phyloP scores from a whole-genome alignment of 2,329 filamentous ascomycete species.

The Hypoxylon sp. region DNA sequence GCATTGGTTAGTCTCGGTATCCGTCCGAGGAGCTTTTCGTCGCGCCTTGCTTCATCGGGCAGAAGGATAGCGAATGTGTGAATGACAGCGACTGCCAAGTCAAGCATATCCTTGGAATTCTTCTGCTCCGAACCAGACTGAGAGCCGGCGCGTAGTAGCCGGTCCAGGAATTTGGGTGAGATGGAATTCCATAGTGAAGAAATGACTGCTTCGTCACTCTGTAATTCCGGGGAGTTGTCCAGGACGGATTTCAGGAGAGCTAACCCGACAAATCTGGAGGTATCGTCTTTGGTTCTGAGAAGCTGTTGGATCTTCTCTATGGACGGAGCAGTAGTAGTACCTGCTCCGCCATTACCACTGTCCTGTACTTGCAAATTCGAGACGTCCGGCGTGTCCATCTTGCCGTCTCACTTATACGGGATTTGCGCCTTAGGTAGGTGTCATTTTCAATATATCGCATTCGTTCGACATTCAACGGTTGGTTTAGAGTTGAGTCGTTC shows the following conservation, averaged over 20 bases:
- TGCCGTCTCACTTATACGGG: slow-evolving; percentile 26
- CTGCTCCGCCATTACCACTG: slow-evolving; percentile 2
- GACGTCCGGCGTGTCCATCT: slow-evolving; percentile 32
- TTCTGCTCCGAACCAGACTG: slow-evolving; percentile 52
- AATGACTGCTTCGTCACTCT: slow-evolving; percentile 60
- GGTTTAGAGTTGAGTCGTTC: background rate
- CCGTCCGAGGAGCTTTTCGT: slow-evolving; percentile 63
- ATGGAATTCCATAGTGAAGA: slow-evolving; percentile 70
- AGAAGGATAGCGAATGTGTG: slow-evolving; percentile 72
- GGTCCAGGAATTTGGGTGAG: slow-evolving; percentile 72
- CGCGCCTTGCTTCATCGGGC: slow-evolving; percentile 59
- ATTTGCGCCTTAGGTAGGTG: slow-evolving; percentile 3
- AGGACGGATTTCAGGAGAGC: slow-evolving; percentile 75
- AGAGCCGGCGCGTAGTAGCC: slow-evolving; percentile 69
- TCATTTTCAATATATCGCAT: background rate
- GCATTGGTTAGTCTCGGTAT: slow-evolving; percentile 66
- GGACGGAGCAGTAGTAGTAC: slow-evolving; percentile 14
- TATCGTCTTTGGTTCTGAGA: slow-evolving; percentile 72
- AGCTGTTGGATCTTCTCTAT: slow-evolving; percentile 67
- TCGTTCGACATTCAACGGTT: background rate
- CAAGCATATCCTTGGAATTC: slow-evolving; percentile 70
- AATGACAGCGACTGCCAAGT: slow-evolving; percentile 72
- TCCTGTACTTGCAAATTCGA: slow-evolving; percentile 27
- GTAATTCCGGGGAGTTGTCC: slow-evolving; percentile 68
- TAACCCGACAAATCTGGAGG: slow-evolving; percentile 75